Evolutionary conservation across 306 rosid species (phyloP), one percentile per base, ranked within the genome.

Genomic region (Oxytropis ochrocephala): DNA sequence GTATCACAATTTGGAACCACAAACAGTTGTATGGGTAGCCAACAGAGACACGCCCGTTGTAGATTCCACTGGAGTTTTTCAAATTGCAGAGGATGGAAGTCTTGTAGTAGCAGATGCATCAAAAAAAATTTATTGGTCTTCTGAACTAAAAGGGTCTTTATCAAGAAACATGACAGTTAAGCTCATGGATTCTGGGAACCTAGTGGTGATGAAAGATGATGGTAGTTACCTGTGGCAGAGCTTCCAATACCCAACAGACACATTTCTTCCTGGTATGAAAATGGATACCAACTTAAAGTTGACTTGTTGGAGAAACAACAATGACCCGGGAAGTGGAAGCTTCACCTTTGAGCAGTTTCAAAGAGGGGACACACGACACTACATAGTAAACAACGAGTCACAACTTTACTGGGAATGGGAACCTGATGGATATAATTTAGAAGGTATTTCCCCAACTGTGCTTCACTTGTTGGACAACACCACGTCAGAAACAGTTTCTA

Each of bases 241-340:
- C 39, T 86, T 87, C 55, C 7, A 50, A 0, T 0, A 49, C 6
- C 86, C 87, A 12, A 81, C 87, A 1, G 73, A 85, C 47, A 85
- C 94, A 33, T 85, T 88, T 71, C 74, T 88, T 19, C 81, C 82
- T 0, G 70, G 69, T 14, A 88, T 88, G 90, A 7, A 71, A 27
- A 83, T 85, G 85, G 47, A 63, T 51, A 1, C 6, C 5, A 49
- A 1, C 8, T 11, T 77, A 0, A 0, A 0, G 0, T 66, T 88
- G 81, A 81, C 49, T 24, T 83, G 80, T 0, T 79, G 88, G 88
- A 73, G 5, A 63, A 2, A 0, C 2, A 0, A n/a, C 6, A 12
- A 5, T 0, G 69, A 88, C 13, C 86, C 93, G 0, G 13, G 6
- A 24, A 0, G 0, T 0, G 84, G 91, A 47, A 1, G 29, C n/a